Percentiles rank a stretch among this genome's conserved stretches.
These are phyloP conservation scores for Coprinopsis sp. DNA, from an alignment of 768 basidiomycete species.

Conservation along the genomic window DNA sequence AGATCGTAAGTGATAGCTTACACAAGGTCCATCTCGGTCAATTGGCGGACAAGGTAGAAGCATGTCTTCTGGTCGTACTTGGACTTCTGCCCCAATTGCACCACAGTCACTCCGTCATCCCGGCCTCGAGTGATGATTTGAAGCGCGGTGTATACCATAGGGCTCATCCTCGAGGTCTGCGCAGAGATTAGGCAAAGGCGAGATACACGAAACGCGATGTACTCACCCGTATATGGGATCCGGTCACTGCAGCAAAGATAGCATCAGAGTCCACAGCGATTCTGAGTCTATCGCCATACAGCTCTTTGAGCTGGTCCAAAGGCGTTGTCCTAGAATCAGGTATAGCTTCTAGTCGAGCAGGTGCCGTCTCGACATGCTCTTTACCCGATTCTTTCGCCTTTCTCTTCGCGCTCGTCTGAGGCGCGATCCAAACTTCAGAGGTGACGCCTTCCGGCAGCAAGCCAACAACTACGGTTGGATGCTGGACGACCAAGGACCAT, in stretches of 20 bases:
- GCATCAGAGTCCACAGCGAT: slow-evolving; percentile 73
- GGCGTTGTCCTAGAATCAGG: slow-evolving; percentile 50
- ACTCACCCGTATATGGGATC: slow-evolving; percentile 77
- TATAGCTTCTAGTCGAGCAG: slow-evolving; percentile 47
- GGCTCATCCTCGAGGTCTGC: slow-evolving; percentile 75
- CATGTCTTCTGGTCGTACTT: slow-evolving; percentile 88
- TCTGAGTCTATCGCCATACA: slow-evolving; percentile 62
- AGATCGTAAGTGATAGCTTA: slow-evolving; percentile 29
- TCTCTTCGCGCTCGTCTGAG: slow-evolving; percentile 61
- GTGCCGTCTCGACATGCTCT: slow-evolving; percentile 36
- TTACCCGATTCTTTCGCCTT: slow-evolving; percentile 59
- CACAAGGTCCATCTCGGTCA: slow-evolving; percentile 72
- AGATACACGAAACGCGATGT: slow-evolving; percentile 2
- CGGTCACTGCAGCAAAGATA: slow-evolving; percentile 75
- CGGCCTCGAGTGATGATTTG: slow-evolving; percentile 82
- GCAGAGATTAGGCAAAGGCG: slow-evolving; percentile 3
- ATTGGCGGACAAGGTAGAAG: slow-evolving; percentile 77
- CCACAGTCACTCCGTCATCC: slow-evolving; percentile 71
- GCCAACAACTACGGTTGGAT: slow-evolving; percentile 75
- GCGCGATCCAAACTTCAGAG: slow-evolving; percentile 74
- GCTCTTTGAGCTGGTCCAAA: slow-evolving; percentile 49
- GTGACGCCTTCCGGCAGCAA: slow-evolving; percentile 52
- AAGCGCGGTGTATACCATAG: slow-evolving; percentile 79
- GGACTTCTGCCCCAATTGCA: slow-evolving; percentile 71
- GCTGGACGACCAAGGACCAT: slow-evolving; percentile 74